Percentiles rank a stretch among this genome's conserved stretches.
Evolutionary conservation across 2,329 filamentous ascomycete species (phyloP).

Genomic region (Monosporascus sp.): DNA sequence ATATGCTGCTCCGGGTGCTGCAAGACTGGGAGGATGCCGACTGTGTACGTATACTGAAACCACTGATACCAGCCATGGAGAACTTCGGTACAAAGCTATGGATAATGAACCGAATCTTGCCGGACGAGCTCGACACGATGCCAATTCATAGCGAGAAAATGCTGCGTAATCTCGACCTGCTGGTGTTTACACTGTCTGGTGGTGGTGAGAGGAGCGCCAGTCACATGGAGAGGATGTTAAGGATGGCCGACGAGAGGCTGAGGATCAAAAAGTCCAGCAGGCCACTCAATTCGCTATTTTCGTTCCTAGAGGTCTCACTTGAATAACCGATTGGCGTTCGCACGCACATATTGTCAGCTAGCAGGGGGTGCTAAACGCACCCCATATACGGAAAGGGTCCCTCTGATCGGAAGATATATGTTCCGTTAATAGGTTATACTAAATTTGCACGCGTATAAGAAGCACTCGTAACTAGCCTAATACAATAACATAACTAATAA

Average conservation of each 20-base stretch:
- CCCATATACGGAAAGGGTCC: no score
- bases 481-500: no score
- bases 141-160: constrained; percentile 7
- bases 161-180: constrained; percentile 8
- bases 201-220: constrained; percentile 8
- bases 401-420: no score
- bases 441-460: no score
- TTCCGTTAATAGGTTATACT: no score
- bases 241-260: constrained; percentile 4
- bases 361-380: no score
- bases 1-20: constrained; percentile 32
- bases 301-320: constrained; percentile 3
- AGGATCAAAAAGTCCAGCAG: background rate
- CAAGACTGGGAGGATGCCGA: constrained; percentile 36
- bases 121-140: constrained; percentile 6
- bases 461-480: no score
- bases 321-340: no score
- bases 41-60: constrained; percentile 28
- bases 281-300: constrained; percentile 3
- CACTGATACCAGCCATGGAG: constrained; percentile 29
- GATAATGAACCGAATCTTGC: constrained; percentile 9
- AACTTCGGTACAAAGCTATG: constrained; percentile 7
- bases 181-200: constrained; percentile 11
- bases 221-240: constrained; percentile 6
- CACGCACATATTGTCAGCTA: no score